These are phyloP conservation scores for Zymoseptoria pseudotritici DNA, from an alignment of 2,329 filamentous ascomycete genomes.

Conservation along the genomic window DNA sequence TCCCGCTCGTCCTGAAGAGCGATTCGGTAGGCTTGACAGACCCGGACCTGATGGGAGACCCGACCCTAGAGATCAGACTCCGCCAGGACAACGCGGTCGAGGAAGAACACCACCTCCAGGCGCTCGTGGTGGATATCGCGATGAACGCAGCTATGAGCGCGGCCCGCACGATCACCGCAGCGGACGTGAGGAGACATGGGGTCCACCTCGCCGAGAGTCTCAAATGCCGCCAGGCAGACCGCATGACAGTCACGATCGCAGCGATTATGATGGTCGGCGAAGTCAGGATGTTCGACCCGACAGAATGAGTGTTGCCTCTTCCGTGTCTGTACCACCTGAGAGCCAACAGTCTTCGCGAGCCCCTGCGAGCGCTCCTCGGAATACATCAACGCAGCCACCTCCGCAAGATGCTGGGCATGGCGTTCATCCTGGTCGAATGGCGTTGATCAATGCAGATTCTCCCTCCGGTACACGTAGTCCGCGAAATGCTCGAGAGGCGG, in stretches of 20 bases:
- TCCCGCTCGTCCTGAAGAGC: slow-evolving; percentile 26
- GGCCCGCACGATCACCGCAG: slow-evolving; percentile 6
- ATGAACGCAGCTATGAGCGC: slow-evolving; percentile 13
- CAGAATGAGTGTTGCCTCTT: slow-evolving; percentile 13
- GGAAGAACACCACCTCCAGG: slow-evolving; percentile 30
- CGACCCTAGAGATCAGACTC: slow-evolving; percentile 35
- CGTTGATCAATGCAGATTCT: slow-evolving; percentile 30
- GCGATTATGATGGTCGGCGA: slow-evolving; percentile 3
- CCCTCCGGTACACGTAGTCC: slow-evolving; percentile 1
- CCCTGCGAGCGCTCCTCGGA: slow-evolving; percentile 1
- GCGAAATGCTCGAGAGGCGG: slow-evolving; percentile 18
- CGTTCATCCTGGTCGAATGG: slow-evolving; percentile 39
- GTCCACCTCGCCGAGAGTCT: slow-evolving; percentile 10
- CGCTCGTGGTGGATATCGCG: slow-evolving; percentile 10
- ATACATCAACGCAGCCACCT: slow-evolving; percentile 1
- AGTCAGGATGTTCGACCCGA: slow-evolving; percentile 14
- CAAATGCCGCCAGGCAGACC: slow-evolving; percentile 7
- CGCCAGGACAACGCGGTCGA: slow-evolving; percentile 28
- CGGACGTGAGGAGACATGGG: slow-evolving; percentile 13
- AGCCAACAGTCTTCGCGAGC: slow-evolving; percentile 5
- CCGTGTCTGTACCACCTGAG: slow-evolving; percentile 10
- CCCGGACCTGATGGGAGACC: slow-evolving; percentile 29
- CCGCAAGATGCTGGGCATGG: slow-evolving; percentile 7
- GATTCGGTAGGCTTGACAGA: slow-evolving; percentile 40
- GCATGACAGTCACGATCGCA: slow-evolving; percentile 11